Conservation (phyloP, 495 filamentous ascomycete genomes). For the Daldinia loculata region DNA sequence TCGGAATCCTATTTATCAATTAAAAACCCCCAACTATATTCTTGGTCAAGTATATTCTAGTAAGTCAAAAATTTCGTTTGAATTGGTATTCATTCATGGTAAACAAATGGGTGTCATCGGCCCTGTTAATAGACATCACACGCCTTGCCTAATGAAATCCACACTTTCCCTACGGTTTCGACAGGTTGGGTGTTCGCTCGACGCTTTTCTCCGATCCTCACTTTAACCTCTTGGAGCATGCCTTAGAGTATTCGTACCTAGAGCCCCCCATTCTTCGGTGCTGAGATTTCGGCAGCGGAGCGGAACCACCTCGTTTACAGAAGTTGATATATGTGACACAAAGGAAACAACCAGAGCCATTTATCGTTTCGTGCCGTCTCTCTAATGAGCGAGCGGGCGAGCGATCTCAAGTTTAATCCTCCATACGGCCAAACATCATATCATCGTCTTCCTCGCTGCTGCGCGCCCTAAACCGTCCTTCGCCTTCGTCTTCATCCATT, state of each 20-base stretch:
- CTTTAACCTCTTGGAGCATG: conserved; percentile 68
- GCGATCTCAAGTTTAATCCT: conserved; percentile 67
- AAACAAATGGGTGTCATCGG: conserved; percentile 43
- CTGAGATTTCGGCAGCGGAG: conserved; percentile 64
- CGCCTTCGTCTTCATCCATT: conserved; percentile 82
- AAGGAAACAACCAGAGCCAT: conserved; percentile 49
- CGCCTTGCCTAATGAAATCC: conserved; percentile 30
- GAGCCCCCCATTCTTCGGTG: conserved; percentile 64
- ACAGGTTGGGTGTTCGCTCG: conserved; percentile 59
- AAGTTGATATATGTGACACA: conserved; percentile 58
- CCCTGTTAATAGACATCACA: conserved; percentile 35
- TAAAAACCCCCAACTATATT: neutral
- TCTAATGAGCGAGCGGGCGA: conserved; percentile 21
- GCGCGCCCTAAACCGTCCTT: conserved; percentile 66
- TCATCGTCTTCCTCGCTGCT: conserved; percentile 94
- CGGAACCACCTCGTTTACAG: conserved; percentile 56
- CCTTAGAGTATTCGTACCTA: conserved; percentile 30
- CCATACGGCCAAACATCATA: conserved; percentile 91
- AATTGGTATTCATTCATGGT: conserved; percentile 41
- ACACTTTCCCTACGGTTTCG: conserved; percentile 29
- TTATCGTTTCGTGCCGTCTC: conserved; percentile 42
- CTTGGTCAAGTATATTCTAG: conserved; percentile 1
- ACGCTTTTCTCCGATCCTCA: conserved; percentile 65
- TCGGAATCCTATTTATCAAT: conserved; percentile 1
- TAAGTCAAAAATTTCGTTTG: conserved; percentile 25